Evolutionary conservation across 208 protist species (phyloP).

Genomic region (Trypanosoma avium): DNA sequence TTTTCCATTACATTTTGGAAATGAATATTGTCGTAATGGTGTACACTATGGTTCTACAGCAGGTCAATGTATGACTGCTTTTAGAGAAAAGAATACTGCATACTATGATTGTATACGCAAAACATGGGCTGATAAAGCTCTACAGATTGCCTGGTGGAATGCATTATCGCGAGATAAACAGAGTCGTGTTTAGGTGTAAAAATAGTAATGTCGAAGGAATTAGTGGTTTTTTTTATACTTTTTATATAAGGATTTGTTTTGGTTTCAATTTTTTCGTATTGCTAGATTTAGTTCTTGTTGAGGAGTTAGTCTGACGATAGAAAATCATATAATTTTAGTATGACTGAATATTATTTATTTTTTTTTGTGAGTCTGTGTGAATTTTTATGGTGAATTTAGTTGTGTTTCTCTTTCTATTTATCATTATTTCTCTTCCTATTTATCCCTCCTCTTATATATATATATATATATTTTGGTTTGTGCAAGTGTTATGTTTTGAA

Average conservation of each 20-base stretch:
- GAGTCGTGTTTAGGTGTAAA: not conserved
- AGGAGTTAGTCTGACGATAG: too few relatives aligned
- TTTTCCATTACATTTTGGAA: constrained; percentile 11
- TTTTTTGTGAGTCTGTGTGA: too few relatives aligned
- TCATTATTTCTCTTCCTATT: too few relatives aligned
- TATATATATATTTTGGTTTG: too few relatives aligned
- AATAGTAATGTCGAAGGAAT: not conserved
- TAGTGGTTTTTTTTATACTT: not conserved
- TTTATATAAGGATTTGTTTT: not conserved
- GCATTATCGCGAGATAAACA: not conserved
- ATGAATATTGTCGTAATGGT: constrained; percentile 2
- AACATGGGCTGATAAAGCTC: not conserved
- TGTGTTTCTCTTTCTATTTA: too few relatives aligned
- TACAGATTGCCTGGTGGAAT: constrained; percentile 4
- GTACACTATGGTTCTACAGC: constrained; percentile 5
- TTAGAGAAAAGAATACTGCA: not conserved
- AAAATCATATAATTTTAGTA: too few relatives aligned
- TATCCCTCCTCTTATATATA: too few relatives aligned
- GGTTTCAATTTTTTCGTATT: too few relatives aligned
- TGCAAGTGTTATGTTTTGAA: too few relatives aligned
- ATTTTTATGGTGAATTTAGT: too few relatives aligned
- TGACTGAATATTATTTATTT: too few relatives aligned
- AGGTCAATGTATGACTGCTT: constrained; percentile 1
- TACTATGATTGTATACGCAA: constrained; percentile 2
- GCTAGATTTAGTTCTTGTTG: too few relatives aligned